Evolutionary conservation across 2,329 filamentous ascomycete genomes (phyloP), one percentile per base, ranked within the genome.

Genomic region (Colletotrichum navitas): DNA sequence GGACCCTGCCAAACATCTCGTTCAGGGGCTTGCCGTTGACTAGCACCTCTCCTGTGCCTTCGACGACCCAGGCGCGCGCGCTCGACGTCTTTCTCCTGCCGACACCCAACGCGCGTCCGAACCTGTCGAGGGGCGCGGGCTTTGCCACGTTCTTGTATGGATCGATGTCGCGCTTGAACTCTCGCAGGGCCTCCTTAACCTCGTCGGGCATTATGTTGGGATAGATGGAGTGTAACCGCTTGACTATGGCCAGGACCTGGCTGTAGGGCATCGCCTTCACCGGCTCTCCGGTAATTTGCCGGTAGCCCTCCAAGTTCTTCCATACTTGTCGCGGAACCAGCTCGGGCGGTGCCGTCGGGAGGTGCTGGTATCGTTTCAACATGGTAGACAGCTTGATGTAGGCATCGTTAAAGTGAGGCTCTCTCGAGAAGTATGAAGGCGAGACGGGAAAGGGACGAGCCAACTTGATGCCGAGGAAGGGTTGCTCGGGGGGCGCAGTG

Each of bases 361-460:
- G 87, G 34, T 90, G 86, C 68, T 90, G 87, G 80, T 96, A 92
- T 81, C 90, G 91, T 64, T 90, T 89, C 68, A 93, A 83, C 32
- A 98, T 87, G 14, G 88, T 86, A 76, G 94, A 89, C 59, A 99
- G 87, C 56, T 86, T 84, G 75, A 98, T 88, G 76, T 93, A 89
- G 77, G 93, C 89, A 83, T 99, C 96, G 82, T 92, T 96, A 85
- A 97, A 98, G 66, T 88, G 86, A 1, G 95, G 93, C 73, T 92
- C 92, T 63, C 92, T 92, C 63, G 94, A 95, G 85, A 98, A 99
- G 84, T 99, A 99, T n/a, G 95, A 96, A 3, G 94, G 91, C 45
- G 95, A 97, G 34, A 88, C 87, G 26, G 96, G 96, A 45, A 98
- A 85, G 29, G 97, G 85, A 75, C 96, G 93, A 64, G 93, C 91